Evolutionary conservation across 495 filamentous ascomycete species (phyloP).

Genomic region (Letharia columbiana): DNA sequence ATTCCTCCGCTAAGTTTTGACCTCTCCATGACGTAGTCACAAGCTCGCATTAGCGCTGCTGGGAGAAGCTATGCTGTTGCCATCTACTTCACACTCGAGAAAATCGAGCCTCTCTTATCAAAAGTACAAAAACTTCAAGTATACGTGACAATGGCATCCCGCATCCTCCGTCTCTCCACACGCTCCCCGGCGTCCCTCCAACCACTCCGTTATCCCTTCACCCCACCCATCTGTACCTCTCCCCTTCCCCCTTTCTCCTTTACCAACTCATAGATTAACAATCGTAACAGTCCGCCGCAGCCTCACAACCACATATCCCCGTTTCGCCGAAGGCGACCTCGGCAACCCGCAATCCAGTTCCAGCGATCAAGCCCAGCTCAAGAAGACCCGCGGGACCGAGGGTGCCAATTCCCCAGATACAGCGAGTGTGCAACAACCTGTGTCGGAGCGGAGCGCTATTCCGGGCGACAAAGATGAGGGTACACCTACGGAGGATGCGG

Average conservation of each 20-base stretch:
- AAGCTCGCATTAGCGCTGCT: background rate
- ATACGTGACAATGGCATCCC: constrained; percentile 1
- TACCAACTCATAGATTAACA: background rate
- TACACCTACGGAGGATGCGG: constrained; percentile 16
- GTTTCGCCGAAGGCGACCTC: constrained; percentile 13
- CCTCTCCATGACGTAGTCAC: constrained; percentile 1
- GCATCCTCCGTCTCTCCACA: background rate
- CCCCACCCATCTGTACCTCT: background rate
- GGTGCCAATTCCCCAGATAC: constrained; percentile 10
- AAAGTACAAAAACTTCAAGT: background rate
- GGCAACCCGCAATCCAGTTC: constrained; percentile 18
- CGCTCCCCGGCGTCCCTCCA: constrained; percentile 2
- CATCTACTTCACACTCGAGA: background rate
- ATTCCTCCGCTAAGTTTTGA: too few species aligned
- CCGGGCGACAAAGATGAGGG: constrained; percentile 20
- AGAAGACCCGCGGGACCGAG: constrained; percentile 17
- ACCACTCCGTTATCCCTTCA: background rate
- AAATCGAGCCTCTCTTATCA: background rate
- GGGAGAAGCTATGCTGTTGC: background rate
- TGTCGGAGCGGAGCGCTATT: constrained; percentile 17
- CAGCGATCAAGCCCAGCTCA: constrained; percentile 14
- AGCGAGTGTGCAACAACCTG: constrained; percentile 15
- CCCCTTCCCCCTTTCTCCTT: background rate
- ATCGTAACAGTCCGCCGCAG: background rate
- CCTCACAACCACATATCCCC: background rate